Percentiles rank a stretch among this genome's conserved stretches.
Evolutionary conservation across 768 basidiomycete species (phyloP).

Genomic region (Candolleomyces aberdarensis): DNA sequence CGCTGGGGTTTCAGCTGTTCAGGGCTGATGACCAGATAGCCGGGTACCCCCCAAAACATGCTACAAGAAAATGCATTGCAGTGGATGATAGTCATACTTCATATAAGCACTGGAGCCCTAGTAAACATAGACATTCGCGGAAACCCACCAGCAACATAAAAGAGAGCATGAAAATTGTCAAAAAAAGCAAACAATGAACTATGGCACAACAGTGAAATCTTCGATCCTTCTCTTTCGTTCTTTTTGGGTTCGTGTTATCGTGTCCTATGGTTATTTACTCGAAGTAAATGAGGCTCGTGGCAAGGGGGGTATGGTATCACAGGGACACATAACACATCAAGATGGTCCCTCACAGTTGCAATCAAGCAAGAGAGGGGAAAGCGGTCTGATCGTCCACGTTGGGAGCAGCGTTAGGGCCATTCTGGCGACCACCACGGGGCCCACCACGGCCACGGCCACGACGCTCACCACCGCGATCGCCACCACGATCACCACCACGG

Average conservation of each 20-base stretch:
- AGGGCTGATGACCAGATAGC: too few relatives aligned
- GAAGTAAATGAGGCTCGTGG: background rate
- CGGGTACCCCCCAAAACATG: too few relatives aligned
- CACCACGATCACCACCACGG: conserved; percentile 44
- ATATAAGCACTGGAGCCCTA: background rate
- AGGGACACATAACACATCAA: conserved; percentile 2
- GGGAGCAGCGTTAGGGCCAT: conserved; percentile 40
- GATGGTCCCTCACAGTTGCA: background rate
- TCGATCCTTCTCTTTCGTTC: conserved; percentile 1
- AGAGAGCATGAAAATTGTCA: conserved; percentile 12
- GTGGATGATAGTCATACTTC: conserved; percentile 4
- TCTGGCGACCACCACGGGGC: conserved; percentile 44
- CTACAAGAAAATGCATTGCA: background rate
- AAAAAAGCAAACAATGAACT: conserved; percentile 16
- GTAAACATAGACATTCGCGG: conserved; percentile 12
- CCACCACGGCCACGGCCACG: conserved; percentile 39
- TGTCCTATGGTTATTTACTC: background rate
- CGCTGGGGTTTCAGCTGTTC: too few relatives aligned
- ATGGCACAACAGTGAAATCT: conserved; percentile 5
- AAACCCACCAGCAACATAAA: conserved; percentile 10
- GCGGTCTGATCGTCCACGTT: conserved; percentile 81
- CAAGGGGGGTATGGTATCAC: conserved; percentile 1
- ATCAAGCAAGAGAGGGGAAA: conserved; percentile 82
- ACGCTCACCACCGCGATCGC: conserved; percentile 32
- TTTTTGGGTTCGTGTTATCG: conserved; percentile 3